Percentiles rank a stretch among this genome's conserved stretches.
phyloP scores from a whole-genome alignment of 2,329 filamentous ascomycete genomes.

The Davidsoniella virescens region DNA sequence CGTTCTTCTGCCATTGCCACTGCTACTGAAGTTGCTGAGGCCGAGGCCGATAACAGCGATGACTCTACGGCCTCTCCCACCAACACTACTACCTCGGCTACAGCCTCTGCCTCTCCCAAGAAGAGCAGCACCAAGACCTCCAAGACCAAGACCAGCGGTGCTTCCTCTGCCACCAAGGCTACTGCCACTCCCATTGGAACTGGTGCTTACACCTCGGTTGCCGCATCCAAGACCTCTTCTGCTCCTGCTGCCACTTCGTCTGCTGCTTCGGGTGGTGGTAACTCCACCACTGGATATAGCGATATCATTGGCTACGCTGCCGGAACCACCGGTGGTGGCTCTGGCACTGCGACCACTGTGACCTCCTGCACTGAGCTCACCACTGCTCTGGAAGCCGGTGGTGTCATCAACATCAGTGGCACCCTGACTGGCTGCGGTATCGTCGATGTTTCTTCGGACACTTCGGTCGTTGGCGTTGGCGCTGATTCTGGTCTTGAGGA shows the following conservation, averaged over 20 bases:
- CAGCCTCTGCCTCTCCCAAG: neutral
- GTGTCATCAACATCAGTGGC: slow-evolving; percentile 31
- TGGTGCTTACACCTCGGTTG: neutral
- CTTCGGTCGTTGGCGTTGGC: slow-evolving; percentile 34
- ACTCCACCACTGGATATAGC: slow-evolving; percentile 16
- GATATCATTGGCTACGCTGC: slow-evolving; percentile 19
- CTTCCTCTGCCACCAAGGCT: neutral
- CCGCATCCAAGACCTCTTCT: neutral
- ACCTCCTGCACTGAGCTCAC: slow-evolving; percentile 26
- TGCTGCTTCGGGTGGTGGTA: slow-evolving; percentile 6
- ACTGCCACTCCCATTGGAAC: neutral
- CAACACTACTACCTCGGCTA: neutral
- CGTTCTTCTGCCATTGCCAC: neutral
- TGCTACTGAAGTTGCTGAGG: neutral
- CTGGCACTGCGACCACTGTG: slow-evolving; percentile 28
- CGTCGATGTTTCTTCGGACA: slow-evolving; percentile 31
- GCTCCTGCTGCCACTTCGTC: slow-evolving; percentile 2
- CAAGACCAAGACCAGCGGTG: neutral
- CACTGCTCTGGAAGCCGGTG: slow-evolving; percentile 22
- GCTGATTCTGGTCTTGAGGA: slow-evolving; percentile 25
- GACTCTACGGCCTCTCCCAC: neutral
- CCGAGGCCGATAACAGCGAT: neutral
- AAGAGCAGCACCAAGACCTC: neutral
- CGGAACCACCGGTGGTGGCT: slow-evolving; percentile 30
- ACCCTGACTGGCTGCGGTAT: slow-evolving; percentile 26